Percentiles rank a stretch among this genome's conserved stretches.
These are phyloP conservation scores for Aspergillus neoniger DNA, from an alignment of 2,329 filamentous ascomycete genomes.

Conservation along the genomic window DNA sequence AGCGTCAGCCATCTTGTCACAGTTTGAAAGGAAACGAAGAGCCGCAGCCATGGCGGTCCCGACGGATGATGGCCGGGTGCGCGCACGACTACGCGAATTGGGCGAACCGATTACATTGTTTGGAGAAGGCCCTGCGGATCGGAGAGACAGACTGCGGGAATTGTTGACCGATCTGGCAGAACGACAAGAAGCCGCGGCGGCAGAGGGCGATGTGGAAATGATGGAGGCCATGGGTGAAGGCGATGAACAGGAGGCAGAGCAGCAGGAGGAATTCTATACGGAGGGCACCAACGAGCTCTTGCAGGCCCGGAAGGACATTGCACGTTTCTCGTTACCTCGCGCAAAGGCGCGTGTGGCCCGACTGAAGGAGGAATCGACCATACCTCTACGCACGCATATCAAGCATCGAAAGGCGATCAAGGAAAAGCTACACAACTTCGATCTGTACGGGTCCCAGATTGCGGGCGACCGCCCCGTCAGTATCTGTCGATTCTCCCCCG, in stretches of 20 bases:
- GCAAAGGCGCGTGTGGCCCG: conserved; percentile 75
- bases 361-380: conserved; percentile 77
- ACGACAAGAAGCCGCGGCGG: conserved; percentile 54
- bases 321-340: conserved; percentile 78
- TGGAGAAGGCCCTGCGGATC: conserved; percentile 81
- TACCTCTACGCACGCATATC: conserved; percentile 85
- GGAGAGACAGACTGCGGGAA: conserved; percentile 82
- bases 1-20: conserved; percentile 78
- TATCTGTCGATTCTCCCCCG: conserved; percentile 87
- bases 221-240: conserved; percentile 48
- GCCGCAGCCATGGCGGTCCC: conserved; percentile 88
- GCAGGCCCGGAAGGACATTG: conserved; percentile 75
- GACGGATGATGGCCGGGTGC: conserved; percentile 87
- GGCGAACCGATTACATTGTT: conserved; percentile 95
- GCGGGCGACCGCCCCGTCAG: conserved; percentile 88
- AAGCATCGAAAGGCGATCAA: conserved; percentile 89
- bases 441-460: conserved; percentile 90
- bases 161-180: conserved; percentile 74
- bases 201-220: conserved; percentile 54
- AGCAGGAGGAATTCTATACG: conserved; percentile 95
- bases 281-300: conserved; percentile 74
- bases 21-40: conserved; percentile 88
- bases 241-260: conserved; percentile 66
- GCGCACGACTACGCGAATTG: conserved; percentile 75
- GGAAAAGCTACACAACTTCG: conserved; percentile 76